Evolutionary conservation across 2,329 filamentous ascomycete genomes (phyloP).

Genomic region (Xylariaceae sp.): DNA sequence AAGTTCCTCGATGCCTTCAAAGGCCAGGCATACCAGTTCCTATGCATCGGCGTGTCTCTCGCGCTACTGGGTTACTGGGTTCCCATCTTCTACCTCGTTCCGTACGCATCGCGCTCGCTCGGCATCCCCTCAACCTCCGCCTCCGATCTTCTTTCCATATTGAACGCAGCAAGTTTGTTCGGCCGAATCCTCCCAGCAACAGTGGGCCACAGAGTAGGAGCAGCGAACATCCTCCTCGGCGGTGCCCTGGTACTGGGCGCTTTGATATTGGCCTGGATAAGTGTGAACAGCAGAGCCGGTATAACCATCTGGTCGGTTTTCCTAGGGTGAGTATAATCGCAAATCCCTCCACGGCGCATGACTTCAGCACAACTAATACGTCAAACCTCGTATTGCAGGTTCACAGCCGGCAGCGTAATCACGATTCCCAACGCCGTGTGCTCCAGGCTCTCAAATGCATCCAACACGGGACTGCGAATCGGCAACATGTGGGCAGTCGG

Average conservation of each 20-base stretch:
- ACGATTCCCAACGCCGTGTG: constrained; percentile 12
- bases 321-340: constrained; percentile 3
- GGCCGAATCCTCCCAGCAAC: constrained; percentile 12
- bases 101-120: constrained; percentile 6
- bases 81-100: constrained; percentile 13
- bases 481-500: constrained; percentile 12
- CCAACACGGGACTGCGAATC: constrained; percentile 7
- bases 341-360: no score
- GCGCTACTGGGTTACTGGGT: constrained; percentile 11
- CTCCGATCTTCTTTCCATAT: constrained; percentile 5
- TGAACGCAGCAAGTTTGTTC: constrained; percentile 13
- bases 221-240: constrained; percentile 10
- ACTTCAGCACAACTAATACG: no score
- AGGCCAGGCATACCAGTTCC: constrained; percentile 7
- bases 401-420: constrained; percentile 9
- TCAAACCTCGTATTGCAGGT: constrained; percentile 2
- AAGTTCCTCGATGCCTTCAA: neutral
- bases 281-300: neutral
- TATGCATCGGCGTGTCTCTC: constrained; percentile 7
- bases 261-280: constrained; percentile 5
- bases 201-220: neutral
- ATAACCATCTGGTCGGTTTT: constrained; percentile 11
- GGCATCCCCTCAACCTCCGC: neutral
- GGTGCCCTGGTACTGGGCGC: constrained; percentile 1
- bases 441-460: constrained; percentile 1